phyloP scores from a whole-genome alignment of 371 early-diverging fungal genomes.

The Blyttiomyces sp. region DNA sequence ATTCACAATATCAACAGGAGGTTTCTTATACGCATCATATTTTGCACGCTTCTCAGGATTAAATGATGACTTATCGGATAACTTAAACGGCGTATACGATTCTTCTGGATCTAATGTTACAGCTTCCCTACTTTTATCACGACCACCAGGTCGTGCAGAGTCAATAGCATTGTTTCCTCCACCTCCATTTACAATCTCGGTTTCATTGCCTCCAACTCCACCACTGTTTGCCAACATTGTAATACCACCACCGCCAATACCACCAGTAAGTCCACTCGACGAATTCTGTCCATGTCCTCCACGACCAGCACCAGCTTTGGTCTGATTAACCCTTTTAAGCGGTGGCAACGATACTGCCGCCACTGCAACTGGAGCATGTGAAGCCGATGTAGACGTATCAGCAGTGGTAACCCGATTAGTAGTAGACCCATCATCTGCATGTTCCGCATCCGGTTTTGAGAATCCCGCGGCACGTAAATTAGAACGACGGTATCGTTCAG shows the following conservation, averaged over 20 bases:
- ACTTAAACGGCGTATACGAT: slow-evolving; percentile 33
- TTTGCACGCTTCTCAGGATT: slow-evolving; percentile 30
- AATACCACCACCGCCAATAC: background rate
- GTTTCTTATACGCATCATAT: slow-evolving; percentile 38
- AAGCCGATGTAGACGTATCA: too few relatives aligned
- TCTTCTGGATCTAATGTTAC: slow-evolving; percentile 18
- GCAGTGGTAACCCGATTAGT: too few relatives aligned
- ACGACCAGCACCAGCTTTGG: too few relatives aligned
- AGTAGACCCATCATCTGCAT: too few relatives aligned
- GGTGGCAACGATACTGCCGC: too few relatives aligned
- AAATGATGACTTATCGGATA: slow-evolving; percentile 28
- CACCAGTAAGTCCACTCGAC: background rate
- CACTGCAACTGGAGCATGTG: too few relatives aligned
- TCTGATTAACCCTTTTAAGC: too few relatives aligned
- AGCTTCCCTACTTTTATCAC: background rate
- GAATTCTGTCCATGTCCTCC: too few relatives aligned
- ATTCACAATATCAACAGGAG: slow-evolving; percentile 17
- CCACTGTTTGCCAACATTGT: background rate
- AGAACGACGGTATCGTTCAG: background rate
- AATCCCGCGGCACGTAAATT: background rate
- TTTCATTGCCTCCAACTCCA: background rate
- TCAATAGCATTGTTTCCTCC: background rate
- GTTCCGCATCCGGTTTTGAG: too few relatives aligned
- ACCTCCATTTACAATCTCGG: background rate
- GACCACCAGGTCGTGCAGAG: background rate